These are phyloP conservation scores for Solanum clarkiae DNA, from an alignment of 257 asterid species.

Conservation along the genomic window DNA sequence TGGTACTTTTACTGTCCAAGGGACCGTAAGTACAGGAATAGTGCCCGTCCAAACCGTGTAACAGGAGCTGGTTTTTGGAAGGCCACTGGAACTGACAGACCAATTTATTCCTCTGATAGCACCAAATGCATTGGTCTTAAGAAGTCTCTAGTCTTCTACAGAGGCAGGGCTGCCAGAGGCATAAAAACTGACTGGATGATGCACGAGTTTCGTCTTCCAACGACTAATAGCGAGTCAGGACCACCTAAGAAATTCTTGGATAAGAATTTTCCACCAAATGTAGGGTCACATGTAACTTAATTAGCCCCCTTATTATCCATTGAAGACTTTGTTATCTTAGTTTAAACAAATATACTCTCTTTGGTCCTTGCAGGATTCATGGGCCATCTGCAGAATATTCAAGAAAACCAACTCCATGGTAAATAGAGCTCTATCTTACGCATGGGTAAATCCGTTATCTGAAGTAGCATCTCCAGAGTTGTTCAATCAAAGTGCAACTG, in stretches of 20 bases:
- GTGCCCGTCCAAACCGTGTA: conserved; percentile 76
- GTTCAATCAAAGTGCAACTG: conserved; percentile 8
- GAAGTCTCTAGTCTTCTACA: conserved; percentile 84
- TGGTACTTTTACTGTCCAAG: conserved; percentile 92
- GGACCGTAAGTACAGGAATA: conserved; percentile 79
- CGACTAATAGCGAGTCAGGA: conserved; percentile 26
- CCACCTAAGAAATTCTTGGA: conserved; percentile 32
- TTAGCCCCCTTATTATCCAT: background rate
- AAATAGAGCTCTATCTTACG: conserved; percentile 53
- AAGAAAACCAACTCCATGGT: conserved; percentile 65
- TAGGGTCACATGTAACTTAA: conserved; percentile 6
- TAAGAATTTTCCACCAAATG: conserved; percentile 57
- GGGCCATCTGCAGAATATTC: conserved; percentile 98
- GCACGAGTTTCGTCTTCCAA: conserved; percentile 85
- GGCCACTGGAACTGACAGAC: conserved; percentile 90
- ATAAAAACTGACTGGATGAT: conserved; percentile 95
- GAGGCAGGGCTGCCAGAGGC: conserved; percentile 94
- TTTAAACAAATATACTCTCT: background rate
- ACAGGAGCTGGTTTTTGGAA: conserved; percentile 96
- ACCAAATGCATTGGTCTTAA: conserved; percentile 75
- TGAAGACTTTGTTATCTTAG: background rate
- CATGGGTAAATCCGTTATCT: conserved; percentile 33
- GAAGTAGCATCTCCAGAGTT: background rate
- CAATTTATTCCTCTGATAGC: conserved; percentile 61
- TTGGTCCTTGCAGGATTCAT: conserved; percentile 53